Conservation (phyloP, 306 rosid genomes). For the Sechiopsis laciniata region DNA sequence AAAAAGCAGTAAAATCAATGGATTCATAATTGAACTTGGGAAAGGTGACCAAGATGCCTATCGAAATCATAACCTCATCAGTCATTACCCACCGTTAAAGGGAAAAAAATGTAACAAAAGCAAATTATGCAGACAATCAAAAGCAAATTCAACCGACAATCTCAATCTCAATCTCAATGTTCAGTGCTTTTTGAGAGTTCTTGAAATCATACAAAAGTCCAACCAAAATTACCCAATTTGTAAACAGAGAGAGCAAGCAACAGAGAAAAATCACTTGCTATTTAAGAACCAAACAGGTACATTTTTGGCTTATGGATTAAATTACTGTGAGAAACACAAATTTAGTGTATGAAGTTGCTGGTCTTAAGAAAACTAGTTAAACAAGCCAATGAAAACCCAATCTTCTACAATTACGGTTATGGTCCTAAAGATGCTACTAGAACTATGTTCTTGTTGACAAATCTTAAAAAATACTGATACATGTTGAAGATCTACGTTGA, state of each 20-base stretch:
- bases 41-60: constrained; percentile 1
- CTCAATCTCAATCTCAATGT: background rate
- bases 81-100: constrained; percentile 1
- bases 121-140: background rate
- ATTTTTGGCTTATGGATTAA: background rate
- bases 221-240: background rate
- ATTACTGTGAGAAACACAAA: too few species aligned
- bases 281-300: background rate
- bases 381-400: too few species aligned
- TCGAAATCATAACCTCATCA: background rate
- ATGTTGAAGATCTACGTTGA: too few species aligned
- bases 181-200: background rate
- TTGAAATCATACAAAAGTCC: background rate
- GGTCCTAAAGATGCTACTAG: too few species aligned
- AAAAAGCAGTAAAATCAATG: constrained; percentile 18
- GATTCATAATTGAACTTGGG: constrained; percentile 19
- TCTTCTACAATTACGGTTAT: too few species aligned
- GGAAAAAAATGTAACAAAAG: too few species aligned
- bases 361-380: too few species aligned
- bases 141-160: background rate
- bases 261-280: too few species aligned
- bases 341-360: too few species aligned
- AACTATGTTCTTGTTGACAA: too few species aligned
- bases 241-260: too few species aligned
- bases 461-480: too few species aligned